A percentile compares a stretch with the other conserved stretches of the same genome.
phyloP scores from a whole-genome alignment of 768 basidiomycete species.

The Hygrophoropsis aurantiaca region DNA sequence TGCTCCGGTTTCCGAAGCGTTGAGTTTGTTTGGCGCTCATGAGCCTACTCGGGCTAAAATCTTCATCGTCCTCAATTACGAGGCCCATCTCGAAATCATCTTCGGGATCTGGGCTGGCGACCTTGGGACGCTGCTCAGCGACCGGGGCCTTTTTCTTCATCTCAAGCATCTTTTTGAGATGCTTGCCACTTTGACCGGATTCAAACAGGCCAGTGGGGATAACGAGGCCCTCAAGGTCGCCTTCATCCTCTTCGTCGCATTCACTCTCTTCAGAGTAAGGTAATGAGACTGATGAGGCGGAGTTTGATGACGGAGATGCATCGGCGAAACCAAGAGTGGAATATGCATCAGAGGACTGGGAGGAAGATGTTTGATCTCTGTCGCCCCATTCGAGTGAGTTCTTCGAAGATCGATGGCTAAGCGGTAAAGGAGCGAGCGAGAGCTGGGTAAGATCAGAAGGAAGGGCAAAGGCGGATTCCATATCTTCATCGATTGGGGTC shows the following conservation, averaged over 20 bases:
- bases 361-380: slow-evolving; percentile 78
- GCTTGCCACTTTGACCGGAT: slow-evolving; percentile 57
- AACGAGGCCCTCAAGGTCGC: slow-evolving; percentile 78
- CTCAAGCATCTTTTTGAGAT: slow-evolving; percentile 51
- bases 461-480: slow-evolving; percentile 80
- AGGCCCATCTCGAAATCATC: slow-evolving; percentile 87
- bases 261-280: slow-evolving; percentile 75
- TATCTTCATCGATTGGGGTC: slow-evolving; percentile 61
- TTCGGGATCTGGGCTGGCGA: slow-evolving; percentile 64
- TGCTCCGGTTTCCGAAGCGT: slow-evolving; percentile 51
- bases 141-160: slow-evolving; percentile 55
- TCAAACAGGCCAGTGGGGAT: slow-evolving; percentile 77
- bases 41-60: slow-evolving; percentile 78
- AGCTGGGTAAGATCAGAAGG: slow-evolving; percentile 80
- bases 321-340: slow-evolving; percentile 77
- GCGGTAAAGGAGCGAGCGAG: slow-evolving; percentile 75
- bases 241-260: slow-evolving; percentile 63
- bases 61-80: slow-evolving; percentile 78
- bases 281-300: slow-evolving; percentile 60
- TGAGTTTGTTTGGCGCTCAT: slow-evolving; percentile 47
- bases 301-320: slow-evolving; percentile 70
- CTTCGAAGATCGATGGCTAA: slow-evolving; percentile 78
- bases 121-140: slow-evolving; percentile 51
- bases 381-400: slow-evolving; percentile 85
- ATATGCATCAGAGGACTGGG: slow-evolving; percentile 86